These are phyloP conservation scores for Telopea speciosissima DNA, from an alignment of 177 flowering plant species.

Conservation along the genomic window DNA sequence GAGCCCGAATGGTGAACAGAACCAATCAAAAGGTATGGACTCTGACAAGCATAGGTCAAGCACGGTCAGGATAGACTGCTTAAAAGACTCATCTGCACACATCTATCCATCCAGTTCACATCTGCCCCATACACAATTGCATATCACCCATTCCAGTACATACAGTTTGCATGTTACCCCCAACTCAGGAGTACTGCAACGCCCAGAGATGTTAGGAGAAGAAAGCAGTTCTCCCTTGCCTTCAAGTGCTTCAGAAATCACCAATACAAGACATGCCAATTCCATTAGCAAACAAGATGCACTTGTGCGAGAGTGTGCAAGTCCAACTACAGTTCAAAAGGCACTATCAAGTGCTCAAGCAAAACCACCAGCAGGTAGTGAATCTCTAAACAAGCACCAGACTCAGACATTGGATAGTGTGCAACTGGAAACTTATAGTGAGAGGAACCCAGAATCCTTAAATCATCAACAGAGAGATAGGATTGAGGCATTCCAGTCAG, in stretches of 20 bases:
- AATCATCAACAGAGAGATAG: constrained; percentile 1
- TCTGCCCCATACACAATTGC: constrained; percentile 9
- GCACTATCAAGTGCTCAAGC: constrained; percentile 1
- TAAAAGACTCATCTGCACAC: constrained; percentile 7
- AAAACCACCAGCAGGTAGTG: neutral
- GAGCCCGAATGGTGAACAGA: constrained; percentile 9
- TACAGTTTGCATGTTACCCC: constrained; percentile 18
- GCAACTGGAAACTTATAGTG: constrained; percentile 5
- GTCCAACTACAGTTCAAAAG: constrained; percentile 8
- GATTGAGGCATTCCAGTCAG: neutral
- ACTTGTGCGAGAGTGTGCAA: constrained; percentile 5
- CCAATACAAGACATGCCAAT: constrained; percentile 6
- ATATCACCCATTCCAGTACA: constrained; percentile 16
- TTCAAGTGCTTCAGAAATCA: constrained; percentile 21
- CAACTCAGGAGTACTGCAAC: constrained; percentile 14
- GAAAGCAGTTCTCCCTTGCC: constrained; percentile 30
- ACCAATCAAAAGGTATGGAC: constrained; percentile 13
- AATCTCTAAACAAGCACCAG: neutral
- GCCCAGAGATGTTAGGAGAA: constrained; percentile 14
- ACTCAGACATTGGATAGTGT: constrained; percentile 2
- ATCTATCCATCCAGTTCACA: constrained; percentile 4
- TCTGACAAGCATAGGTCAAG: neutral
- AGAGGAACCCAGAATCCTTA: constrained; percentile 10
- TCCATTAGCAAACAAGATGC: constrained; percentile 11
- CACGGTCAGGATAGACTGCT: constrained; percentile 12